These are phyloP conservation scores for Pseudogymnoascus sp. DNA, from an alignment of 2,329 filamentous ascomycete species.

Conservation along the genomic window DNA sequence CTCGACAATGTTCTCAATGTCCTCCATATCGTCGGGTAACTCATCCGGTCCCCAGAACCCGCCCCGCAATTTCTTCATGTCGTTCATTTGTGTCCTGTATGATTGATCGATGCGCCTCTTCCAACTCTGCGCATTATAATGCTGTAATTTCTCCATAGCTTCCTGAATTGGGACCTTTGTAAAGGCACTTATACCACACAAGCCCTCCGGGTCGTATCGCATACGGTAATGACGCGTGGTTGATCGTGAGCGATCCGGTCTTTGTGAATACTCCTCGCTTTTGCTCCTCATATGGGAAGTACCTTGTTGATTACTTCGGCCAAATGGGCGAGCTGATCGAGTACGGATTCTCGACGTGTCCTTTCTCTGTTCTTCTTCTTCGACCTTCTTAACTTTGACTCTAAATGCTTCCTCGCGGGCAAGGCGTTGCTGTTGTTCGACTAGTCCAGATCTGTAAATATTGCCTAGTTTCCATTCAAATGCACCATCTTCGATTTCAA, in stretches of 20 bases:
- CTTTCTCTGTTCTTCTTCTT: slow-evolving; percentile 58
- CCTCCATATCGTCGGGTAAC: slow-evolving; percentile 71
- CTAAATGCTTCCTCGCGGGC: slow-evolving; percentile 86
- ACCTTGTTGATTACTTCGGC: slow-evolving; percentile 24
- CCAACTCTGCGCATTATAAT: slow-evolving; percentile 85
- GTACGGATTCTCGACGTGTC: slow-evolving; percentile 47
- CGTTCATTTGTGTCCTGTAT: slow-evolving; percentile 59
- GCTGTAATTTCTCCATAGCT: slow-evolving; percentile 66
- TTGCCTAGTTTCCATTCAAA: slow-evolving; percentile 97
- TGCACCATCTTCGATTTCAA: slow-evolving; percentile 90
- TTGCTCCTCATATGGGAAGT: slow-evolving; percentile 22
- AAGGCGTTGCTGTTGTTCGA: slow-evolving; percentile 84
- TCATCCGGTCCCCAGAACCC: slow-evolving; percentile 79
- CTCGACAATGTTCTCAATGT: slow-evolving; percentile 77
- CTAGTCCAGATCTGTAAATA: slow-evolving; percentile 82
- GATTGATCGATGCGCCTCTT: slow-evolving; percentile 80
- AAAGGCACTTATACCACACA: slow-evolving; percentile 62
- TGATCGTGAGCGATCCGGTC: slow-evolving; percentile 26
- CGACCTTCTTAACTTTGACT: slow-evolving; percentile 78
- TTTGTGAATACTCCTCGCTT: slow-evolving; percentile 25
- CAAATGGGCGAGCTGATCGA: slow-evolving; percentile 38
- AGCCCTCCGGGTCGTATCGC: slow-evolving; percentile 75
- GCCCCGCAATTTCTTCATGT: slow-evolving; percentile 71
- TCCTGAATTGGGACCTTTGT: slow-evolving; percentile 69
- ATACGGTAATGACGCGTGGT: slow-evolving; percentile 37